These are phyloP conservation scores for Pyrenula massariospora DNA, from an alignment of 495 filamentous ascomycete genomes.

Conservation along the genomic window DNA sequence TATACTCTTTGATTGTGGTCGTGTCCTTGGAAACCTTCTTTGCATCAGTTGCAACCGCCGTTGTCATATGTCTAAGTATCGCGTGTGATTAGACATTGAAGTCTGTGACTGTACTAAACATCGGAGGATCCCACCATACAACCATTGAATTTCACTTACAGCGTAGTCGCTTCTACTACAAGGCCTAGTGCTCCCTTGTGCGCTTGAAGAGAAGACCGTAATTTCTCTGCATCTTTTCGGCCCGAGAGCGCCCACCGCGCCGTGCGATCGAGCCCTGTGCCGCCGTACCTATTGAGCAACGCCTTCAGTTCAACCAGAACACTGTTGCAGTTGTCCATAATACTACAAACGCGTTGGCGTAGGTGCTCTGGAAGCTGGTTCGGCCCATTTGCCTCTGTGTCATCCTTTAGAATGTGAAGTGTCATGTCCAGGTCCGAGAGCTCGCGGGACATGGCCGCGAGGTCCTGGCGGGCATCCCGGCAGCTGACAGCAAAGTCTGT, in stretches of 20 bases:
- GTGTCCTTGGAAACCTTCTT: not conserved
- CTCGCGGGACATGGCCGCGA: not conserved
- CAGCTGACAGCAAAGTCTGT: not conserved
- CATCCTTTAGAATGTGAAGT: not conserved
- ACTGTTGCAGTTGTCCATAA: not conserved
- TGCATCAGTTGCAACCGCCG: not conserved
- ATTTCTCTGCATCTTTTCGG: not conserved
- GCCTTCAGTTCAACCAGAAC: not conserved
- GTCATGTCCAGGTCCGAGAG: not conserved
- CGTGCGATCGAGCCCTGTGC: not conserved
- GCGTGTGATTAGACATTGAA: not conserved
- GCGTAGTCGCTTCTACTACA: not conserved
- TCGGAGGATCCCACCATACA: not conserved
- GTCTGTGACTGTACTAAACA: too few species aligned
- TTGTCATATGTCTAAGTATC: not conserved
- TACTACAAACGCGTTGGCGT: not conserved
- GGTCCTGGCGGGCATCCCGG: not conserved
- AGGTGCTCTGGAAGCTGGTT: not conserved
- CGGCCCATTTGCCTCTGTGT: not conserved
- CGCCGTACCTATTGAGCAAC: not conserved
- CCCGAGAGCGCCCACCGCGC: not conserved
- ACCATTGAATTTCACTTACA: not conserved
- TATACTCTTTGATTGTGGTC: not conserved
- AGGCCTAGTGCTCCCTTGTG: not conserved
- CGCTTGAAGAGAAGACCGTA: not conserved